phyloP scores from a whole-genome alignment of 2,329 filamentous ascomycete species.

The Septoria petroselini region DNA sequence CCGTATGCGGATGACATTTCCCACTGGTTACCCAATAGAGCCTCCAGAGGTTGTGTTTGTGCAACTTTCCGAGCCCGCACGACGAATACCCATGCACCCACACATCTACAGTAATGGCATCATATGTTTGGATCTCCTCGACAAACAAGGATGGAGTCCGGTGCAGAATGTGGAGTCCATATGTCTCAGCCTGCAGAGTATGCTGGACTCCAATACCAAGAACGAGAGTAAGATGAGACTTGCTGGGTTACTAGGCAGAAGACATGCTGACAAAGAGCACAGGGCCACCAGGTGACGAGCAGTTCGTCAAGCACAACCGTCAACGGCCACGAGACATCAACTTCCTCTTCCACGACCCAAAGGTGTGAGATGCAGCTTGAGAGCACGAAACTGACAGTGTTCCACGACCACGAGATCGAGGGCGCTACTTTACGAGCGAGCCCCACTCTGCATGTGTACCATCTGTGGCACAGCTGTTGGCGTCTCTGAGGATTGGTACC shows the following conservation, averaged over 20 bases:
- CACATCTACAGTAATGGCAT: slow-evolving; percentile 99
- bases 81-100: slow-evolving; percentile 83
- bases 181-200: slow-evolving; percentile 96
- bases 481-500: too few relatives aligned
- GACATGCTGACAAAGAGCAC: slow-evolving; percentile 3
- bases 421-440: background rate
- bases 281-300: slow-evolving; percentile 76
- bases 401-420: too few relatives aligned
- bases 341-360: slow-evolving; percentile 91
- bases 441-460: too few relatives aligned
- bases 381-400: too few relatives aligned
- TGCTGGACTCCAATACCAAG: slow-evolving; percentile 92
- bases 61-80: slow-evolving; percentile 51
- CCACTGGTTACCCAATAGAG: slow-evolving; percentile 84
- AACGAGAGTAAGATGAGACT: slow-evolving; percentile 61
- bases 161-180: slow-evolving; percentile 97
- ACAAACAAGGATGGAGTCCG: slow-evolving; percentile 85
- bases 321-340: slow-evolving; percentile 81
- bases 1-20: slow-evolving; percentile 84
- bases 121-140: slow-evolving; percentile 92
- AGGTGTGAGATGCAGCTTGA: slow-evolving; percentile 30
- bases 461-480: too few relatives aligned
- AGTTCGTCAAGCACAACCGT: slow-evolving; percentile 79
- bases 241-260: too few relatives aligned
- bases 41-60: slow-evolving; percentile 92